Base-by-base conservation (phyloP, 495 filamentous ascomycete genomes). In the Aspergillus olivimuriae region DNA sequence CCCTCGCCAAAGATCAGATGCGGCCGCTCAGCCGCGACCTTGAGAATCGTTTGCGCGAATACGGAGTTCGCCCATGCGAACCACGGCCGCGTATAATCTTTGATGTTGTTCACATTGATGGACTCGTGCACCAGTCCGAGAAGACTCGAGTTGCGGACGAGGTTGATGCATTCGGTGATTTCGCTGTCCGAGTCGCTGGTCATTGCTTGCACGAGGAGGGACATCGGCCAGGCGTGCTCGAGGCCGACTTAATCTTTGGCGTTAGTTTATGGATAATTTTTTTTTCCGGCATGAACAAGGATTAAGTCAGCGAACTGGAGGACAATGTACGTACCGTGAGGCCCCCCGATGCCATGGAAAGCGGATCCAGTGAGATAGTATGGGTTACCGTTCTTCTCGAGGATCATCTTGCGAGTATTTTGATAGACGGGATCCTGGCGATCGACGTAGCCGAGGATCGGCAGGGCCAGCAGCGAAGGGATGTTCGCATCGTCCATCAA, bases 401-500 rank as follows among this genome's bases (percentile, higher is more conserved):
- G 75, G 28, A 99, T 68, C 92, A 97, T 96, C 57, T 80, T 84
- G 50, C 92, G 76, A 1, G 94, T 99, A 58, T 95, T 96, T 53
- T 82, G 71, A 57, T 99, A 99, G 0, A 82, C 79, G 28, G 68
- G 52, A 38, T 99, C 80, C 30, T 75, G 60, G 7, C 51, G 55
- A 11, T 75, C 64, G 6, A 95, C 67, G 60, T 95, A 99, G 14
- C 91, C 92, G 52, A 97, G 75, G 17, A 90, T 68, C 2, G 92
- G 92, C 9, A 99, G 72, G 15, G 90, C 81, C 1, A 99, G 72
- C 8, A 99, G 66, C 0, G 89, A 95, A 1, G 92, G 92, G 28
- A 97, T 77, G 51, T 99, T 99, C 10, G 92, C 92, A 59, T 99
- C 92, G 52, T 99, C 92, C 92, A 98, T 97, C 22, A 98, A 62